Conservation (phyloP, 139 green algal genomes). For the Micractinium conductrix region DNA sequence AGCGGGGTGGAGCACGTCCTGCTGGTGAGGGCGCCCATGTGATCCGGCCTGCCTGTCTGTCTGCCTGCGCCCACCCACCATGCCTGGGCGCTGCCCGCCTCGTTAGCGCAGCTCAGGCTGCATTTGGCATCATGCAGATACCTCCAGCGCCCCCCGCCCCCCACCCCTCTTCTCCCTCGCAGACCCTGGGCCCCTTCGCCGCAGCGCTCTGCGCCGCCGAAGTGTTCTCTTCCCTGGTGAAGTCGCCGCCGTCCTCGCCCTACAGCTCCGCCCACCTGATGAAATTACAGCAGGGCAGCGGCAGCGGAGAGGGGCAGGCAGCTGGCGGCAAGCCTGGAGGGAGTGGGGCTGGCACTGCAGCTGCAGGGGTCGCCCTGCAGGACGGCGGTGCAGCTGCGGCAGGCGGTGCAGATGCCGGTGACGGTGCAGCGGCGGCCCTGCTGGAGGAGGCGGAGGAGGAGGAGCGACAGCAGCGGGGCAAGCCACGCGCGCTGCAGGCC, state of each 20-base stretch:
- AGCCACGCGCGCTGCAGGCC: neutral
- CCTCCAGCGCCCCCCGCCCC: neutral
- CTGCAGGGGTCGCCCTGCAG: neutral
- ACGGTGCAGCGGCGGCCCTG: neutral
- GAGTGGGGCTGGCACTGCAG: no score
- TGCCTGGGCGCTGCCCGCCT: no score
- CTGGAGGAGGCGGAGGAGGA: neutral
- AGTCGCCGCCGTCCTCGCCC: neutral
- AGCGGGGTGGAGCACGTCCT: constrained; percentile 25
- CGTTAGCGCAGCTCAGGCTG: no score
- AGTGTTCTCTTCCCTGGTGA: constrained; percentile 17
- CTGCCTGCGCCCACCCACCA: no score
- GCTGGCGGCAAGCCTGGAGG: no score
- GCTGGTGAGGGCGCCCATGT: neutral
- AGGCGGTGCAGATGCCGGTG: neutral
- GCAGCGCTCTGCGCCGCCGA: constrained; percentile 21
- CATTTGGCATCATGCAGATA: no score
- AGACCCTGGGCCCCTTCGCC: constrained; percentile 31
- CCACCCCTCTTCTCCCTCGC: neutral
- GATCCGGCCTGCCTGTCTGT: no score
- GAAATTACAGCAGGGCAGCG: no score
- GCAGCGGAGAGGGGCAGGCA: neutral
- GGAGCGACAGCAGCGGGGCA: neutral
- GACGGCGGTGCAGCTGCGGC: neutral
- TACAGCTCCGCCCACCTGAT: neutral